Evolutionary conservation across 2,329 filamentous ascomycete species (phyloP), one percentile per base, ranked within the genome.

Genomic region (Shiraia bambusicola): DNA sequence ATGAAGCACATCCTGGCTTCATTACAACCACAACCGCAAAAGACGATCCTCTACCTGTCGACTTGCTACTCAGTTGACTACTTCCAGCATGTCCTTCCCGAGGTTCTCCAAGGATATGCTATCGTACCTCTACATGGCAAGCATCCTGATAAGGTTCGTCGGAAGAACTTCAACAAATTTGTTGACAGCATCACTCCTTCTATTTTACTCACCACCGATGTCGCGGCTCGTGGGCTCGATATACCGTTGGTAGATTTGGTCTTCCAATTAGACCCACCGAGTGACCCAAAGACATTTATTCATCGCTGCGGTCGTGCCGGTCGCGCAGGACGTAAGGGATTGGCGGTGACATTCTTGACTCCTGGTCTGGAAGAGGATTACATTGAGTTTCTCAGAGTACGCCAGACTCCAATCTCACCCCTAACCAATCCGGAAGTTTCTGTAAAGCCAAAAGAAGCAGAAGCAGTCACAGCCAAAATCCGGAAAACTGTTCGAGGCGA

Each of bases 61-160:
- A 96, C 92, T 2, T 96, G 93, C 66, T 91, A 90, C 24, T 87
- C 88, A 1, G 93, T 98, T 46, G 92, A 97, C 67, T 97, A 97
- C 70, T 94, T 95, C 65, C 83, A 91, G 46, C 80, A 89, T 54
- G 75, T 95, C 5, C 75, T 98, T 1, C 87, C 88, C 0, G 70
- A 77, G 2, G 71, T 96, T 5, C 72, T 98, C 0, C 86, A 86
- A 1, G 59, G 78, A 1, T 88, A 88, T 58, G 73, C 80, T 0
- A 72, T 95, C 3, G 79, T 95, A 6, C 86, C 91, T 0, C 75
- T 98, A 0, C 93, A 98, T 61, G 93, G 93, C 26, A 96, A 97
- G 67, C 88, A 95, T 51, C 86, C 88, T 2, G 83, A 90, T 4
- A 89, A 90, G 56, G 88, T 94, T 6, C 85, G 93, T 42, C 82